Evolutionary conservation across 139 green algal genomes (phyloP).

Genomic region (Penium margaritaceum): DNA sequence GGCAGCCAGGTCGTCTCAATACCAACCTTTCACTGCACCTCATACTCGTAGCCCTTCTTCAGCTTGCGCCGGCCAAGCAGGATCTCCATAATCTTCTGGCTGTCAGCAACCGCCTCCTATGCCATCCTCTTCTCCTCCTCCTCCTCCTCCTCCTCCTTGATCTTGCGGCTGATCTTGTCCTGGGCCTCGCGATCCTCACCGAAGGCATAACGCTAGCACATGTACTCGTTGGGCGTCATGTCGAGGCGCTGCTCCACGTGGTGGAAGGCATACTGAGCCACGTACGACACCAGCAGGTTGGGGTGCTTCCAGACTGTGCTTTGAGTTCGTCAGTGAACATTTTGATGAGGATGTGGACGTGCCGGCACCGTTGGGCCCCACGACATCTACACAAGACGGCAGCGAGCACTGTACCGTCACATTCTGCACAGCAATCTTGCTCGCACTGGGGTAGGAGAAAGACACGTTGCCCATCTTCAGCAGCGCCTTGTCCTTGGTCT

Average conservation of each 20-base stretch:
- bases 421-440: constrained; percentile 58
- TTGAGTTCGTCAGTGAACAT: constrained; percentile 72
- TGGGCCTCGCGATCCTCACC: constrained; percentile 82
- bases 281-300: constrained; percentile 62
- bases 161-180: constrained; percentile 55
- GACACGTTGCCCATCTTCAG: constrained; percentile 71
- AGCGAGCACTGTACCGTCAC: constrained; percentile 55
- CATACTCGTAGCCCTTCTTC: constrained; percentile 49
- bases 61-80: constrained; percentile 20
- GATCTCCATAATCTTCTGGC: constrained; percentile 20
- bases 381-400: constrained; percentile 69
- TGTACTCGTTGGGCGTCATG: constrained; percentile 88
- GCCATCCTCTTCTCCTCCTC: constrained; percentile 66
- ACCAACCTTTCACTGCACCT: constrained; percentile 43
- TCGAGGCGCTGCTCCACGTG: constrained; percentile 80
- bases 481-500: constrained; percentile 87
- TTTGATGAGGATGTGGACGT: constrained; percentile 91
- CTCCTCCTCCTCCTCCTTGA: constrained; percentile 76
- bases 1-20: constrained; percentile 12
- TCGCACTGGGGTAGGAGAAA: constrained; percentile 75
- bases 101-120: constrained; percentile 46
- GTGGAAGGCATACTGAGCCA: constrained; percentile 65
- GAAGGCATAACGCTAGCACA: constrained; percentile 80
- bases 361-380: constrained; percentile 78
- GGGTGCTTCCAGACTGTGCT: constrained; percentile 65